Conservation (phyloP, 805 yeast genomes). For the Kazachstania kunashirensis region DNA sequence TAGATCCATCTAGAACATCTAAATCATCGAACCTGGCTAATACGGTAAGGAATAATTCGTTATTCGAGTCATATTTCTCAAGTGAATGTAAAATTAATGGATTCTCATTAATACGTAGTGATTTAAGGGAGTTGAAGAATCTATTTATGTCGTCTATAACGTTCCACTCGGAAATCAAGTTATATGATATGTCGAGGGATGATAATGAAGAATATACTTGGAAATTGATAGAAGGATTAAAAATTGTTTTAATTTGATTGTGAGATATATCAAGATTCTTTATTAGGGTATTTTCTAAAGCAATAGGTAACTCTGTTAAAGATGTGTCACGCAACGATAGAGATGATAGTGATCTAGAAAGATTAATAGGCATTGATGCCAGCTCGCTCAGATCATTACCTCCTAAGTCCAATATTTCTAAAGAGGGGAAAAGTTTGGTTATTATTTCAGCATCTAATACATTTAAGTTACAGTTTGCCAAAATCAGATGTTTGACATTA, state of each 20-base stretch:
- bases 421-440: slow-evolving; percentile 29
- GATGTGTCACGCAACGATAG: neutral
- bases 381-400: slow-evolving; percentile 13
- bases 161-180: slow-evolving; percentile 38
- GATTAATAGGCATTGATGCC: neutral
- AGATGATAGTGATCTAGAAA: slow-evolving; percentile 5
- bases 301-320: slow-evolving; percentile 10
- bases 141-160: slow-evolving; percentile 37
- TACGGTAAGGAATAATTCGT: slow-evolving; percentile 20
- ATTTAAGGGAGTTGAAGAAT: slow-evolving; percentile 34
- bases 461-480: slow-evolving; percentile 18
- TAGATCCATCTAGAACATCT: slow-evolving; percentile 48
- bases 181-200: slow-evolving; percentile 43
- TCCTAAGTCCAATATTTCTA: slow-evolving; percentile 16
- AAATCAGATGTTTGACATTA: slow-evolving; percentile 13
- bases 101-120: slow-evolving; percentile 43
- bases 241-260: slow-evolving; percentile 6
- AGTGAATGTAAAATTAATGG: slow-evolving; percentile 34
- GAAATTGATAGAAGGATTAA: too few relatives aligned
- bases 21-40: slow-evolving; percentile 40
- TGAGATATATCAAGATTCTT: slow-evolving; percentile 9
- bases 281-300: slow-evolving; percentile 2
- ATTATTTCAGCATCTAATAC: slow-evolving; percentile 6
- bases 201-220: slow-evolving; percentile 7
- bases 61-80: slow-evolving; percentile 8